Percentiles rank a stretch among this genome's conserved stretches.
Conservation (phyloP, 2,329 filamentous ascomycete species). For the Lomentospora prolificans region DNA sequence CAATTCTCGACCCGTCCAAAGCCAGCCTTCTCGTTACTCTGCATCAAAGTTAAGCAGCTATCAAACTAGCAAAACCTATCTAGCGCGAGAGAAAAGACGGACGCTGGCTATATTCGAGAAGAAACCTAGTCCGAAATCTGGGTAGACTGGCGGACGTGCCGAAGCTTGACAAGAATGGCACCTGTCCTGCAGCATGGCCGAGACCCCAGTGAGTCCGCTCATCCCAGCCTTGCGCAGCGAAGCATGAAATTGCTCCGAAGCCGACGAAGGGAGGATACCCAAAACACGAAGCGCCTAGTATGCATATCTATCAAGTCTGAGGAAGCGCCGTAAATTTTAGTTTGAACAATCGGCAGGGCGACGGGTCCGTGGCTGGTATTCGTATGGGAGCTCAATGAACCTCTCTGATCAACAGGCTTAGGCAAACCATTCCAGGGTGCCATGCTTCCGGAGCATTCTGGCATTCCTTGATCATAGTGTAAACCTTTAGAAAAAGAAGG, state of each 20-base stretch:
- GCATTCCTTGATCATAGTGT: too few relatives aligned
- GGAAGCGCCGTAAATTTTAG: background rate
- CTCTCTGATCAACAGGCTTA: too few relatives aligned
- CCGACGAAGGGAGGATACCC: background rate
- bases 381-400: background rate
- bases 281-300: background rate
- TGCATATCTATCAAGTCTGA: background rate
- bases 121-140: background rate
- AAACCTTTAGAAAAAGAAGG: too few relatives aligned
- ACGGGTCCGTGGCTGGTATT: background rate
- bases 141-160: background rate
- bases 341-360: background rate
- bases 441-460: too few relatives aligned
- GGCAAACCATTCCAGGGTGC: too few relatives aligned
- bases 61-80: too few relatives aligned
- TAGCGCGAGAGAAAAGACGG: too few relatives aligned
- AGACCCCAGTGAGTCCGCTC: background rate
- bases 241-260: too few relatives aligned
- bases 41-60: too few relatives aligned
- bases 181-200: background rate
- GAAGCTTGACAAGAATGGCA: background rate
- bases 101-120: background rate
- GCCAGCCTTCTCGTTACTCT: too few relatives aligned
- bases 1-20: too few relatives aligned
- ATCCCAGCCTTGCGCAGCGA: background rate